phyloP scores from a whole-genome alignment of 1,284 basidiomycete genomes.

The Mycena sp. region DNA sequence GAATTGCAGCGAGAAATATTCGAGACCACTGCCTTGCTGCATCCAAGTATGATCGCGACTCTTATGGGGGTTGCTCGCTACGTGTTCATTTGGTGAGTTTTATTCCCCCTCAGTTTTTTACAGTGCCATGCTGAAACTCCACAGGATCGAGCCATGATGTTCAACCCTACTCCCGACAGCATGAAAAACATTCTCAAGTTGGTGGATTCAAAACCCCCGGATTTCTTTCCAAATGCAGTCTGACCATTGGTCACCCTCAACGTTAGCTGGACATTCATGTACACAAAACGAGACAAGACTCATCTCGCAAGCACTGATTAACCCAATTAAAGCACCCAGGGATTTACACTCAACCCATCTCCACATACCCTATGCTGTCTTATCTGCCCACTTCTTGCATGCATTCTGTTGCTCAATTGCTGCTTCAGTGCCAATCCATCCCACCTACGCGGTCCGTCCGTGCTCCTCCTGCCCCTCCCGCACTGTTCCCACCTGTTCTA shows the following conservation, averaged over 20 bases:
- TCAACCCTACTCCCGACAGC: not conserved
- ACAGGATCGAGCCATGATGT: not conserved
- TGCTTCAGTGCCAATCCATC: no score
- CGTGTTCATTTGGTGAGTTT: not conserved
- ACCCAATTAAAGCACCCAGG: no score
- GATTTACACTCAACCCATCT: no score
- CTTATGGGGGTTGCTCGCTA: slow-evolving; percentile 2
- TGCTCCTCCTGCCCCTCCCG: no score
- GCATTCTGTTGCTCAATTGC: no score
- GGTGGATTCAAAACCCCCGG: not conserved
- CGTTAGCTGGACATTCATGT: not conserved
- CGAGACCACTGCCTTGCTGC: not conserved
- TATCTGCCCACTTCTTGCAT: no score
- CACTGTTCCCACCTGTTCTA: no score
- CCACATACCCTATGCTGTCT: no score
- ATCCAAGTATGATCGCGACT: not conserved
- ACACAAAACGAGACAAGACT: not conserved
- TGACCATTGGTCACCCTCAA: not conserved
- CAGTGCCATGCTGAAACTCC: not conserved
- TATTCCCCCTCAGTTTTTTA: not conserved
- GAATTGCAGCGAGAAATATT: slow-evolving; percentile 14
- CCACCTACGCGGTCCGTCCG: no score
- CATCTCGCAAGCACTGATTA: no score
- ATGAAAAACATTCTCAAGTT: not conserved
- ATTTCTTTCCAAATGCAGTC: not conserved